A percentile compares a stretch with the other conserved stretches of the same genome.
phyloP scores from a whole-genome alignment of 495 filamentous ascomycete species.

The Jackrogersella minutella region DNA sequence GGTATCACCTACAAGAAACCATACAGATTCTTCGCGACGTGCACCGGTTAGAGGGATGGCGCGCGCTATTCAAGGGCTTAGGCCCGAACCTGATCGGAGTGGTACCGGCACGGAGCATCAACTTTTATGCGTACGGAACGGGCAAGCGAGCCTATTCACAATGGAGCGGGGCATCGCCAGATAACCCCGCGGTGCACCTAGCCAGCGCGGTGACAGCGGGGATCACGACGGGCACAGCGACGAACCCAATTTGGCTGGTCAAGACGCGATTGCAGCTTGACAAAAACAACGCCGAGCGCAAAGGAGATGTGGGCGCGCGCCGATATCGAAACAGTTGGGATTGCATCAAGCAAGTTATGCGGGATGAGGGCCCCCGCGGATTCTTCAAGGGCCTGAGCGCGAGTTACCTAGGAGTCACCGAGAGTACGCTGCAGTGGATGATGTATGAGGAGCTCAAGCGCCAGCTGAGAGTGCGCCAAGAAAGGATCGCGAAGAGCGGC shows the following conservation, averaged over 20 bases:
- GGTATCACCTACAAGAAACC: constrained; percentile 77
- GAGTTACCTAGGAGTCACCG: constrained; percentile 84
- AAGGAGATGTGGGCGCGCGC: constrained; percentile 58
- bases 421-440: constrained; percentile 87
- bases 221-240: constrained; percentile 81
- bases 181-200: constrained; percentile 76
- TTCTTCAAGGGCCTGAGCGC: constrained; percentile 88
- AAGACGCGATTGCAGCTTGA: constrained; percentile 92
- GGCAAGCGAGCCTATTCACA: constrained; percentile 79
- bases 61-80: constrained; percentile 87
- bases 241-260: constrained; percentile 92
- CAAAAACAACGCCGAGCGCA: constrained; percentile 65
- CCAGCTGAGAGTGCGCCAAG: constrained; percentile 65
- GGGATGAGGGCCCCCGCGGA: constrained; percentile 77
- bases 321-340: constrained; percentile 85
- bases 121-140: constrained; percentile 90
- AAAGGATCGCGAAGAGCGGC: constrained; percentile 60
- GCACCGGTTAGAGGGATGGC: constrained; percentile 78
- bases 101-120: constrained; percentile 84
- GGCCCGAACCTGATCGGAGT: constrained; percentile 89
- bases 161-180: constrained; percentile 68
- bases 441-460: constrained; percentile 87
- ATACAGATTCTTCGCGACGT: constrained; percentile 81
- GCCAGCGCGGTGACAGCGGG: constrained; percentile 76
- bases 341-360: constrained; percentile 77